These are phyloP conservation scores for Zygosaccharomyces sapae DNA, from an alignment of 1,139 yeast species.

Conservation along the genomic window DNA sequence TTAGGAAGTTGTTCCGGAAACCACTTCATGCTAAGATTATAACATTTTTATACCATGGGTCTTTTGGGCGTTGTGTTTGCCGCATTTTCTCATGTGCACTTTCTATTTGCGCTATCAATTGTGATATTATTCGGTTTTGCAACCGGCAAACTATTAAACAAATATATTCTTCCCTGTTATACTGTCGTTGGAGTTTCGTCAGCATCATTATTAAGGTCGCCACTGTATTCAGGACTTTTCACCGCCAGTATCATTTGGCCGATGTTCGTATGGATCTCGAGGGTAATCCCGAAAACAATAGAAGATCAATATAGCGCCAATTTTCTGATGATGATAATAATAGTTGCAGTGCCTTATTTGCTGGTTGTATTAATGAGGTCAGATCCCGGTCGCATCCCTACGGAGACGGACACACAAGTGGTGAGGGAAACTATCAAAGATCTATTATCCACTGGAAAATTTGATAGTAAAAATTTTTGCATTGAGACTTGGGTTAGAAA, in stretches of 20 bases:
- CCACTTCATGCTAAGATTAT: conserved; percentile 51
- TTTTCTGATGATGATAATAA: conserved; percentile 38
- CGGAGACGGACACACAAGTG: conserved; percentile 46
- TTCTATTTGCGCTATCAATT: conserved; percentile 31
- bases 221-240: conserved; percentile 68
- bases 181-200: conserved; percentile 45
- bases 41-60: conserved; percentile 62
- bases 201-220: conserved; percentile 50
- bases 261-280: conserved; percentile 49
- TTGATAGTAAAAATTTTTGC: conserved; percentile 73
- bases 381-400: conserved; percentile 75
- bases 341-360: conserved; percentile 25
- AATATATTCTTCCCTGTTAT: conserved; percentile 47
- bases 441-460: conserved; percentile 56
- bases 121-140: conserved; percentile 23
- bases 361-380: conserved; percentile 62
- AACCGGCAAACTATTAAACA: conserved; percentile 24
- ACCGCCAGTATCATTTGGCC: conserved; percentile 70
- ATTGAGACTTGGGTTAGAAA: conserved; percentile 66
- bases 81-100: conserved; percentile 31
- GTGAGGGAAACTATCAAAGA: conserved; percentile 53
- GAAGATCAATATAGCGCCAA: conserved; percentile 38
- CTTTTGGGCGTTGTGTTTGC: conserved; percentile 46
- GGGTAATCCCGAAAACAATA: conserved; percentile 50
- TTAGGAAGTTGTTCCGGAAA: conserved; percentile 36